Percentiles rank a stretch among this genome's conserved stretches.
These are phyloP conservation scores for Tetrastigma voinierianum DNA, from an alignment of 164 flowering plant genomes.

Conservation along the genomic window DNA sequence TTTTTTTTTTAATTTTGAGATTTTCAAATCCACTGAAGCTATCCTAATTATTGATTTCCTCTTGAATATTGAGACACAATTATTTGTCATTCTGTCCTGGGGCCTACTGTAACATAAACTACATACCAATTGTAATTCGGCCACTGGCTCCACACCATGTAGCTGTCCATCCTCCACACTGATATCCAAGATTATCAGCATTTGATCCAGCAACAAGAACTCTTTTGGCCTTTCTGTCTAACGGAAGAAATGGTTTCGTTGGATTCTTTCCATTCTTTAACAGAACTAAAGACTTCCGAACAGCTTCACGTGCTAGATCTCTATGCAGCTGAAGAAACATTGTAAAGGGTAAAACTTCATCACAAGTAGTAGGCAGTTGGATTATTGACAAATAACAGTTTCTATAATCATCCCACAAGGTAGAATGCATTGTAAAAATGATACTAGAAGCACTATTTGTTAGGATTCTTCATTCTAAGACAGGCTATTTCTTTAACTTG, in stretches of 20 bases:
- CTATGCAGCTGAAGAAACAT: slow-evolving; percentile 58
- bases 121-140: slow-evolving; percentile 72
- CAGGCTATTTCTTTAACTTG: too few relatives aligned
- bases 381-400: neutral
- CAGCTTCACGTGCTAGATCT: slow-evolving; percentile 84
- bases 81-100: neutral
- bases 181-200: slow-evolving; percentile 91
- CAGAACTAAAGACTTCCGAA: slow-evolving; percentile 81
- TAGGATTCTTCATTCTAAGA: neutral
- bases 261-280: slow-evolving; percentile 78
- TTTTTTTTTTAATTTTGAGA: too few relatives aligned
- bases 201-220: slow-evolving; percentile 79
- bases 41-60: neutral
- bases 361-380: neutral
- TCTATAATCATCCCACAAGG: neutral
- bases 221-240: slow-evolving; percentile 58
- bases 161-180: slow-evolving; percentile 92
- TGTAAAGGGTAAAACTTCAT: neutral
- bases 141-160: slow-evolving; percentile 75
- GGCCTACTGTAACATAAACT: too few relatives aligned
- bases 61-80: neutral
- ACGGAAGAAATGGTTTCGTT: slow-evolving; percentile 63
- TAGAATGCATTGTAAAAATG: neutral
- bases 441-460: neutral
- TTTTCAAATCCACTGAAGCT: neutral